Conservation (phyloP, 1,284 basidiomycete genomes). For the Phlebopus sp. region DNA sequence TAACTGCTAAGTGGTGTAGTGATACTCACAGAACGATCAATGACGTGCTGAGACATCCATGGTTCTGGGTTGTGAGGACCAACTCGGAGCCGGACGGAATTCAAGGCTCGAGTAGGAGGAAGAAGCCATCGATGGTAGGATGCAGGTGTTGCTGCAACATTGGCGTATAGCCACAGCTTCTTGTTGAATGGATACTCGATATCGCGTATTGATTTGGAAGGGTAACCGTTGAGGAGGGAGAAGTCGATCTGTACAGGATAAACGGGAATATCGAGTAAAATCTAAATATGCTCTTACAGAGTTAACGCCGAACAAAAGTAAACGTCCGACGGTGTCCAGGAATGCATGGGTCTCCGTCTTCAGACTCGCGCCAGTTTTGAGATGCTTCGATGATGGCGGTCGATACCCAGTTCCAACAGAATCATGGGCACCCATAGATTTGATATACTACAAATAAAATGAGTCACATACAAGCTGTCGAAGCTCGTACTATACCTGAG, state of each 20-base stretch:
- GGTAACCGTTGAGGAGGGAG: background rate
- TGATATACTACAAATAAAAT: conserved; percentile 15
- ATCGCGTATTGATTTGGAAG: background rate
- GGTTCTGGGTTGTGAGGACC: background rate
- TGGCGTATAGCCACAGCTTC: background rate
- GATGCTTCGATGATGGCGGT: background rate
- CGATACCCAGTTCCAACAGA: background rate
- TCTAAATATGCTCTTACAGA: background rate
- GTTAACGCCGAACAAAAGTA: background rate
- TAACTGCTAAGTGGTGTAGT: background rate
- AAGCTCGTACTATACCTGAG: conserved; percentile 27
- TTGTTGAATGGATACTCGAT: background rate
- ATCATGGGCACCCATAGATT: background rate
- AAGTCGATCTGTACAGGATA: background rate
- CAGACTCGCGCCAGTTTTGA: background rate
- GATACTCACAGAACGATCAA: background rate
- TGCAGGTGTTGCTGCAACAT: background rate
- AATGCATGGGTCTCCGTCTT: background rate
- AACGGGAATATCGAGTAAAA: background rate
- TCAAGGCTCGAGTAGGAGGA: background rate
- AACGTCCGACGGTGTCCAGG: background rate
- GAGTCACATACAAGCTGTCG: conserved; percentile 10
- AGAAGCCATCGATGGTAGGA: background rate
- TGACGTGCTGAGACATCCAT: background rate
- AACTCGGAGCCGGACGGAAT: background rate